Percentiles rank a stretch among this genome's conserved stretches.
These are phyloP conservation scores for Fraxinus americana DNA, from an alignment of 257 asterid genomes.

Conservation along the genomic window DNA sequence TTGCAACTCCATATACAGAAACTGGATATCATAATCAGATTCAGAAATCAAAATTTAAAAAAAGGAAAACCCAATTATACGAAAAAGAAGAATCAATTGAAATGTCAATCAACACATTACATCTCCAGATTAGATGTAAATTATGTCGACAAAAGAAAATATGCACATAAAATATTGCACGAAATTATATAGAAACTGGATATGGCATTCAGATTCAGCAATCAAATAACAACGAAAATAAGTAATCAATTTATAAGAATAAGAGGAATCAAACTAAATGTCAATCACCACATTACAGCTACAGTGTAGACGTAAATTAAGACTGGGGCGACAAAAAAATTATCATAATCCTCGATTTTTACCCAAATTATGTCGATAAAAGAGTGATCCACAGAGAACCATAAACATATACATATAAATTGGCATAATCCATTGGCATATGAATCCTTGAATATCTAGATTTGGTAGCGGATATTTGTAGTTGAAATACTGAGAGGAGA, in stretches of 20 bases:
- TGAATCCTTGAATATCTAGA: background rate
- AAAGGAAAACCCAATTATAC: background rate
- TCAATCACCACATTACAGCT: conserved; percentile 54
- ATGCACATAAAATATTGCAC: background rate
- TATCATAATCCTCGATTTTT: conserved; percentile 40
- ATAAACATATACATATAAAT: background rate
- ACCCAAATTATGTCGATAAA: conserved; percentile 23
- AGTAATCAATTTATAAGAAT: background rate
- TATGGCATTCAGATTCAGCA: too few species aligned
- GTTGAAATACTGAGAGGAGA: too few species aligned
- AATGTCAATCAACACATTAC: conserved; percentile 40
- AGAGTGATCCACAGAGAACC: background rate
- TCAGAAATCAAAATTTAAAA: background rate
- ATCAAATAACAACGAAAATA: background rate
- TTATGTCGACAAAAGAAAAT: conserved; percentile 23
- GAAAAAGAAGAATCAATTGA: background rate
- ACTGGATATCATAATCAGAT: background rate
- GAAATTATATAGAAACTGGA: background rate
- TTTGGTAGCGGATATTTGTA: too few species aligned
- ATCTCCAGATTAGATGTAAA: conserved; percentile 31
- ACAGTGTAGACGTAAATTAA: conserved; percentile 36
- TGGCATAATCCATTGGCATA: too few species aligned
- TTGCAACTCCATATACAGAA: conserved; percentile 23
- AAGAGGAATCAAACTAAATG: conserved; percentile 38
- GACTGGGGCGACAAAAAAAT: conserved; percentile 51